Evolutionary conservation across 257 asterid genomes (phyloP), one percentile per base, ranked within the genome.

Genomic region (Paraleonurus japonicus): DNA sequence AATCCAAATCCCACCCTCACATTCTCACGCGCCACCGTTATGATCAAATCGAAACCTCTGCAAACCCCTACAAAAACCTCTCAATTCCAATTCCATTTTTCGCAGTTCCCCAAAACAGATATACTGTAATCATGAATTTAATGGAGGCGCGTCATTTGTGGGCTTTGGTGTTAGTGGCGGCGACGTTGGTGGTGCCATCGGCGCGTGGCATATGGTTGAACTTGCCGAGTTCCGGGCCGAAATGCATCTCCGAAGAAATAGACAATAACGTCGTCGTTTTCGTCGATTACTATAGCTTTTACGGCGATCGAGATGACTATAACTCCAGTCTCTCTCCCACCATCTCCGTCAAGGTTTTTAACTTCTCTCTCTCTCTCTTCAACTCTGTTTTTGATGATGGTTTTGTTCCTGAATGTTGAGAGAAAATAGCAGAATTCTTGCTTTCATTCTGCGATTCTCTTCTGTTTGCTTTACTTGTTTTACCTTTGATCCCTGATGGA

Each of bases 211-310:
- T 92, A 12, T 92, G 96, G 96, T 10, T 90, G 51, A 90, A 87
- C 2, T 22, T 92, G 67, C 92, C 96, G 48, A 71, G 77, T 57
- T 43, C 80, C 1, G 96, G 87, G 13, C 45, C 69, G 47, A 92
- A 88, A 85, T 92, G 98, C 77, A 76, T 90, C 16, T 86, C 90
- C 11, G 98, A 92, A 79, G 92, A 85, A 1, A 61, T 92, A 8
- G 86, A 77, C 59, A 71, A 24, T 51, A 81, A 82, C 82, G 92
- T 84, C 55, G 92, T 90, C 55, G 96, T 90, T 66, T 43, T 90
- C 67, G 88, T 78, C 0, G 86, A 87, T 73, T 92, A 85, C 76
- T 74, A 35, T 15, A 70, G 90, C 61, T 78, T 87, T 70, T 75
- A 75, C 67, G 87, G 85, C 2, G 85, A 76, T 7, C 67, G 74